These are phyloP conservation scores for Fraxinus sp. DNA, from an alignment of 305 asterid genomes.

Conservation along the genomic window DNA sequence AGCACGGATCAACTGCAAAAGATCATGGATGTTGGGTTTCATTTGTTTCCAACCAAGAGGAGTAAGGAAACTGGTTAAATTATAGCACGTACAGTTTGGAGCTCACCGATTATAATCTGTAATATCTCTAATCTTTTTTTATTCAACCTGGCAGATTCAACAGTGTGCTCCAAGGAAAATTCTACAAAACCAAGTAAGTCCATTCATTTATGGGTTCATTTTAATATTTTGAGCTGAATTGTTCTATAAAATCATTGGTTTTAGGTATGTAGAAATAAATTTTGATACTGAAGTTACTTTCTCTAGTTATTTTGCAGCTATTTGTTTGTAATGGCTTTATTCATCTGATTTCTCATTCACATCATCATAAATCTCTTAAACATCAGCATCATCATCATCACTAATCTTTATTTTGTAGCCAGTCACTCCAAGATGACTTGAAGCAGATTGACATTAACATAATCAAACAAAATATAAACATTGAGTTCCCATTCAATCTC, in stretches of 20 bases:
- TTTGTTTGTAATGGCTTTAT: background rate
- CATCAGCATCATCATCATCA: background rate
- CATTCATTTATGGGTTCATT: background rate
- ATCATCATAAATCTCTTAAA: background rate
- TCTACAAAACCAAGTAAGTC: background rate
- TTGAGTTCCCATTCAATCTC: background rate
- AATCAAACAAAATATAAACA: too few species aligned
- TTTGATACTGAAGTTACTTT: background rate
- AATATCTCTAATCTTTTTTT: too few species aligned
- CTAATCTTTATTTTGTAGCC: background rate
- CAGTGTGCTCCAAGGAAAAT: background rate
- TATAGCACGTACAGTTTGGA: background rate
- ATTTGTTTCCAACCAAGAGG: background rate
- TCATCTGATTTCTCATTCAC: background rate
- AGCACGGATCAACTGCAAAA: background rate
- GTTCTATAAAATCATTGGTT: background rate
- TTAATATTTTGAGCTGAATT: background rate
- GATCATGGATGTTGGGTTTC: background rate
- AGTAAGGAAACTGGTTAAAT: background rate
- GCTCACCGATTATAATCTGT: background rate
- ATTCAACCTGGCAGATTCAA: background rate
- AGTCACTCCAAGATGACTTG: background rate
- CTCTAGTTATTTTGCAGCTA: background rate
- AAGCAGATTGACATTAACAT: too few species aligned
- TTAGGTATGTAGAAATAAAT: background rate